A percentile compares a stretch with the other conserved stretches of the same genome.
phyloP scores from a whole-genome alignment of 768 basidiomycete genomes.

The Boletus tylopilopsis region DNA sequence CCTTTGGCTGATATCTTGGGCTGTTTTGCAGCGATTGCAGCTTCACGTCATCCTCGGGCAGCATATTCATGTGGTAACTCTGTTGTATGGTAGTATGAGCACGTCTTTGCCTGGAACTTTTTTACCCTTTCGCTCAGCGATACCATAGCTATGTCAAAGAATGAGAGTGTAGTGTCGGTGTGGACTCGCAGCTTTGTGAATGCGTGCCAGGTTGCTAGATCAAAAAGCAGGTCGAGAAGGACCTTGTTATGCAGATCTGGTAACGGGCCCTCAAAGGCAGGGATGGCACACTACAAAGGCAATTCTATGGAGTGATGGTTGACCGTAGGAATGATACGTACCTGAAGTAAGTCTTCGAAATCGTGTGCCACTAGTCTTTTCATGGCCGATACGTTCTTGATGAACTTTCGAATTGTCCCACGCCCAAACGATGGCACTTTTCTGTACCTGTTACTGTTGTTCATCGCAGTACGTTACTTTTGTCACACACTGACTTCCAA shows the following conservation, averaged over 20 bases:
- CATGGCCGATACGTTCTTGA: neutral
- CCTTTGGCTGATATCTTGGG: neutral
- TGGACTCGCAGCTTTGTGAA: conserved; percentile 14
- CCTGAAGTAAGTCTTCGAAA: conserved; percentile 21
- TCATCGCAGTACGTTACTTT: no score
- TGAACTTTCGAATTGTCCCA: conserved; percentile 30
- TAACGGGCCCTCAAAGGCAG: no score
- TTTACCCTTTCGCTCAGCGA: conserved; percentile 14
- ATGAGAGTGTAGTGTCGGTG: conserved; percentile 7
- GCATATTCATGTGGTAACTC: conserved; percentile 13
- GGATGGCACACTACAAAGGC: no score
- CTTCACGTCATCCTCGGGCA: neutral
- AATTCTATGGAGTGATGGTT: no score
- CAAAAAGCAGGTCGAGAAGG: conserved; percentile 14
- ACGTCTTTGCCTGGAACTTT: conserved; percentile 22
- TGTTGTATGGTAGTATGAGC: conserved; percentile 20
- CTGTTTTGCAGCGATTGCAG: neutral
- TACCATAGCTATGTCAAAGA: conserved; percentile 5
- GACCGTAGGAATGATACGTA: no score
- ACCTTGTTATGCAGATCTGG: conserved; percentile 1
- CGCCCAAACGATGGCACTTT: conserved; percentile 32
- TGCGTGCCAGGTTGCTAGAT: neutral
- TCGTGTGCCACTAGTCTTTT: no score
- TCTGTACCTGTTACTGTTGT: conserved; percentile 32
- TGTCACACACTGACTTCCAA: conserved; percentile 28